These are phyloP conservation scores for Suillus lakei DNA, from an alignment of 768 basidiomycete genomes.

Conservation along the genomic window DNA sequence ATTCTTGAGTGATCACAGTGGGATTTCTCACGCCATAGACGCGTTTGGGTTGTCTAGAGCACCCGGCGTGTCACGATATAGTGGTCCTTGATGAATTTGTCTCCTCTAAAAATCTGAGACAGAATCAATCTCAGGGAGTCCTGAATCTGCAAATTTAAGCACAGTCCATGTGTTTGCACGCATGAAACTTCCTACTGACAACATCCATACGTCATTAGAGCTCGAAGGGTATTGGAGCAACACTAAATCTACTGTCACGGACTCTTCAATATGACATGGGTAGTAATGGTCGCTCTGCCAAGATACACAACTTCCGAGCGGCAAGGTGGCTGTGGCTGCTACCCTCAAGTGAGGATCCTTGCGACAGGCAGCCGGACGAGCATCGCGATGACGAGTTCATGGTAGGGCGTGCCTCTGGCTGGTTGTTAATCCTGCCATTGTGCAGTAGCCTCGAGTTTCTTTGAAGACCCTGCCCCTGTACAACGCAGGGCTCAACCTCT, in stretches of 20 bases:
- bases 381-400: not conserved
- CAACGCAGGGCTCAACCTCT: conserved; percentile 21
- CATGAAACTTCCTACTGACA: not conserved
- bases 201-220: not conserved
- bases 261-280: not conserved
- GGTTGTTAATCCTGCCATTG: not conserved
- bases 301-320: not conserved
- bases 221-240: not conserved
- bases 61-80: not conserved
- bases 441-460: not conserved
- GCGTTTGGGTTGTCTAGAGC: not conserved
- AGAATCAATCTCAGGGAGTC: not conserved
- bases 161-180: no score
- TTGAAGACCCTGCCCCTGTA: not conserved
- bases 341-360: not conserved
- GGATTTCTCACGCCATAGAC: not conserved
- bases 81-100: not conserved
- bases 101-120: not conserved
- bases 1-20: not conserved
- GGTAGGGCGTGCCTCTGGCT: no score
- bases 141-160: not conserved
- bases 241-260: not conserved
- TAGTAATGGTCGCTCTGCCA: not conserved
- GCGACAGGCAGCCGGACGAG: not conserved
- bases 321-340: not conserved